Conservation (phyloP, 176 grass and related monocot genomes). For the Musa schizocarpa region DNA sequence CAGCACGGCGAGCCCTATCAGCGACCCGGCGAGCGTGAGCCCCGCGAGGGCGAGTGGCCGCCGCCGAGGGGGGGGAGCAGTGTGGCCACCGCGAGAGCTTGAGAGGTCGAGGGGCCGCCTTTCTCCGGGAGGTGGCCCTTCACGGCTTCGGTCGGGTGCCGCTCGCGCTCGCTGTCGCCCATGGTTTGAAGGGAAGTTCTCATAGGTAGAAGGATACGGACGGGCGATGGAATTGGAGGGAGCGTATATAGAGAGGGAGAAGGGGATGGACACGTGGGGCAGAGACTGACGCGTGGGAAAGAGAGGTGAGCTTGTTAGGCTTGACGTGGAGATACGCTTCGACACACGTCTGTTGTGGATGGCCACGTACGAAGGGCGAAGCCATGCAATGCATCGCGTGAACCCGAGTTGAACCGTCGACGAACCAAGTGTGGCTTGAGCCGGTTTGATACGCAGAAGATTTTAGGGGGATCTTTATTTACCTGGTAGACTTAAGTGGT, state of each 20-base stretch:
- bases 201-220: accelerated
- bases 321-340: too few relatives aligned
- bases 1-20: conserved; percentile 53
- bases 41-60: conserved; percentile 60
- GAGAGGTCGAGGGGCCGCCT: conserved; percentile 52
- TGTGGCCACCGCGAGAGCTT: conserved; percentile 71
- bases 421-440: too few relatives aligned
- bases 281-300: too few relatives aligned
- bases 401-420: too few relatives aligned
- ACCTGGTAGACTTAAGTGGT: too few relatives aligned
- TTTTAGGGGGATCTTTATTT: too few relatives aligned
- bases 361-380: too few relatives aligned
- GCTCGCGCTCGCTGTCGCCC: conserved; percentile 32
- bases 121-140: conserved; percentile 56
- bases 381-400: too few relatives aligned
- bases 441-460: too few relatives aligned
- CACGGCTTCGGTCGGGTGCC: conserved; percentile 19
- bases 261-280: too few relatives aligned
- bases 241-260: not conserved
- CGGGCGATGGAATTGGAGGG: not conserved
- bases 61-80: conserved; percentile 75
- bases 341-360: too few relatives aligned
- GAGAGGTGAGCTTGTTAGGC: too few relatives aligned
- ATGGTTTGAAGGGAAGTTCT: conserved; percentile 5
- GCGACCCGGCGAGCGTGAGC: conserved; percentile 42